phyloP scores from a whole-genome alignment of 2,329 filamentous ascomycete species.

The Phyllosticta citriasiana region DNA sequence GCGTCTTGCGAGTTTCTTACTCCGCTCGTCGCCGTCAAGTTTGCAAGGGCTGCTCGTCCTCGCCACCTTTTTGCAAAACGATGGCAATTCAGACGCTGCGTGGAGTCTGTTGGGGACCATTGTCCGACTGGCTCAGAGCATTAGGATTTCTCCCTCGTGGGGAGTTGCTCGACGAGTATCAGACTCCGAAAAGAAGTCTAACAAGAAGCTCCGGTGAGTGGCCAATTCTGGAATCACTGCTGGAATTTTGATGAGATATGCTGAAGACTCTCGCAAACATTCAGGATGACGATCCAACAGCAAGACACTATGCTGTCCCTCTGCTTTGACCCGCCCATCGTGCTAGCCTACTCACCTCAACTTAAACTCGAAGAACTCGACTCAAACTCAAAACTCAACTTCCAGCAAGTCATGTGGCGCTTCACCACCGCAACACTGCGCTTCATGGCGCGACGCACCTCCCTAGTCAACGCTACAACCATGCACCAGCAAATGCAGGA shows the following conservation, averaged over 20 bases:
- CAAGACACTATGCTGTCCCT: constrained; percentile 3
- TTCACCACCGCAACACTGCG: not conserved
- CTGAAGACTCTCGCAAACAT: not conserved
- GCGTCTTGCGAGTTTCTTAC: constrained; percentile 1
- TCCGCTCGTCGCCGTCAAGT: not conserved
- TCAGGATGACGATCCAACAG: constrained; percentile 3
- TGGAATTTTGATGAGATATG: not conserved
- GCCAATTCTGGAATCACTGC: not conserved
- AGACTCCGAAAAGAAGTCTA: not conserved
- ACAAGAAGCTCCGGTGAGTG: not conserved
- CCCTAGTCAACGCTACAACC: not conserved
- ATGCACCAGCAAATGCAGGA: not conserved
- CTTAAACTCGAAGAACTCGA: not conserved
- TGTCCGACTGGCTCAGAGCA: constrained; percentile 1
- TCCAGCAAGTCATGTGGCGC: constrained; percentile 2
- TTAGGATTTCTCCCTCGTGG: not conserved
- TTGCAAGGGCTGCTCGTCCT: constrained; percentile 2
- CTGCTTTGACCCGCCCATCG: constrained; percentile 3
- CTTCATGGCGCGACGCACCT: not conserved
- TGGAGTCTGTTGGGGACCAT: constrained; percentile 2
- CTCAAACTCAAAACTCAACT: not conserved
- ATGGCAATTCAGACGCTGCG: constrained; percentile 4
- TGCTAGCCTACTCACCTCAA: not conserved
- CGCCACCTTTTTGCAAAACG: constrained; percentile 2
- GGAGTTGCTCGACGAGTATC: not conserved